Conservation (phyloP, 2,329 filamentous ascomycete genomes). For the Diaporthe vaccinii region DNA sequence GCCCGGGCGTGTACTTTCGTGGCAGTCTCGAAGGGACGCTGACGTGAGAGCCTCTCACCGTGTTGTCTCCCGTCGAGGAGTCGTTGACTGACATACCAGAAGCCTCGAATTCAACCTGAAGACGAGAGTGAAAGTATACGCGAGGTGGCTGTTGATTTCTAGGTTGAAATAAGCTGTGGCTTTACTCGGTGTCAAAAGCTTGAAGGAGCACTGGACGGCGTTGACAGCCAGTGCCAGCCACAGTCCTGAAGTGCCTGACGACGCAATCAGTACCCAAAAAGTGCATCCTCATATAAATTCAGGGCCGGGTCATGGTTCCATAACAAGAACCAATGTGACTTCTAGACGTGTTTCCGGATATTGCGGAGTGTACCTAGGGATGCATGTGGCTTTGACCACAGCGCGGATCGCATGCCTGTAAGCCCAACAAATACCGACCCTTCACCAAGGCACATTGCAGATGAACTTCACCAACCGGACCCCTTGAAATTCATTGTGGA, state of each 20-base stretch:
- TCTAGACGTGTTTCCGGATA: background rate
- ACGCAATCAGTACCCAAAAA: background rate
- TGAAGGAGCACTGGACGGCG: background rate
- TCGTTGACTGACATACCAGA: background rate
- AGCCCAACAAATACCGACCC: background rate
- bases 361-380: conserved; percentile 13
- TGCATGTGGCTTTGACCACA: background rate
- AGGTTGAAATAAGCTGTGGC: background rate
- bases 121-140: background rate
- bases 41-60: background rate
- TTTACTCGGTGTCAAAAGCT: background rate
- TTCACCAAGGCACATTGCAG: background rate
- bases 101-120: background rate
- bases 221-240: background rate
- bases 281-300: background rate
- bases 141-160: background rate
- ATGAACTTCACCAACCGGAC: background rate
- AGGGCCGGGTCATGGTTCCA: background rate
- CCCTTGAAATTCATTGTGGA: background rate
- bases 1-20: background rate
- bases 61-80: no score
- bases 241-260: background rate
- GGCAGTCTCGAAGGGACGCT: background rate
- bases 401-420: background rate
- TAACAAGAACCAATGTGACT: background rate